Percentiles rank a stretch among this genome's conserved stretches.
Evolutionary conservation across 495 filamentous ascomycete species (phyloP).

Genomic region (Penicillium argentinense): DNA sequence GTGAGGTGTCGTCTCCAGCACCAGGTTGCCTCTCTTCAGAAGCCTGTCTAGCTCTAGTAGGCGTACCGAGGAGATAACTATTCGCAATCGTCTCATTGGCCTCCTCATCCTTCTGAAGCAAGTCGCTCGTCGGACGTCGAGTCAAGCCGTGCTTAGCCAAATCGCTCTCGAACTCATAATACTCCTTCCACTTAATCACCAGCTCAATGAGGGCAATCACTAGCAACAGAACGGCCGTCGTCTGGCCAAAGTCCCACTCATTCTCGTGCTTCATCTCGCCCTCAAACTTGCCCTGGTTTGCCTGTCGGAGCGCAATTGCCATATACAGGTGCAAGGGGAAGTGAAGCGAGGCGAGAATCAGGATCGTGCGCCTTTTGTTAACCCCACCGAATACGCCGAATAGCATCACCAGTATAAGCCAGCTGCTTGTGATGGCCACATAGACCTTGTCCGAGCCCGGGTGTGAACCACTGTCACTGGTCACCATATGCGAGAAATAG

Average conservation of each 20-base stretch:
- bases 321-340: conserved; percentile 40
- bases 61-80: too few relatives aligned
- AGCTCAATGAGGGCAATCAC: conserved; percentile 26
- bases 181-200: conserved; percentile 23
- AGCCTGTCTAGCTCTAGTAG: too few relatives aligned
- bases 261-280: conserved; percentile 28
- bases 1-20: too few relatives aligned
- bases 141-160: conserved; percentile 10
- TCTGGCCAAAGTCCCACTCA: conserved; percentile 40
- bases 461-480: conserved; percentile 17
- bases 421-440: conserved; percentile 26
- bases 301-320: conserved; percentile 31
- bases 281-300: conserved; percentile 32
- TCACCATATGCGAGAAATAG: conserved; percentile 27
- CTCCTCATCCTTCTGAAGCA: conserved; percentile 1
- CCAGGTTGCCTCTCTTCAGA: too few relatives aligned
- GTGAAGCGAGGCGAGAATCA: conserved; percentile 27
- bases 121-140: neutral
- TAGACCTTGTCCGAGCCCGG: conserved; percentile 29
- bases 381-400: conserved; percentile 25
- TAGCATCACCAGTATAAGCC: conserved; percentile 30
- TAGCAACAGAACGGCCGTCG: conserved; percentile 33
- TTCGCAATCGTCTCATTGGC: too few relatives aligned
- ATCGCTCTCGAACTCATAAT: conserved; percentile 26
- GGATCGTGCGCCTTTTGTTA: conserved; percentile 19